These are phyloP conservation scores for Scheffersomyces spartinae DNA, from an alignment of 805 yeast species.

Conservation along the genomic window DNA sequence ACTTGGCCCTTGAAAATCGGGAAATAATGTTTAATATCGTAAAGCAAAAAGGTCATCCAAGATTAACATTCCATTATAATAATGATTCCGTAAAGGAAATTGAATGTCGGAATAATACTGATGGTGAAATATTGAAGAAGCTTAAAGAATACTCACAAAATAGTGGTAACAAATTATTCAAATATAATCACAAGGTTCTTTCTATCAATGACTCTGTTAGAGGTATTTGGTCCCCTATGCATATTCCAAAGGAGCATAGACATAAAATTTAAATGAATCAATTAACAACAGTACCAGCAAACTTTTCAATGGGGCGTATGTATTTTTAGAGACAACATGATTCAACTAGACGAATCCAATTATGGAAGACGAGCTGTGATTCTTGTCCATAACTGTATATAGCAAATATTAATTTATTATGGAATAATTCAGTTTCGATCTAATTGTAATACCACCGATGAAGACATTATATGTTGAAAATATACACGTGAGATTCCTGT, in stretches of 20 bases:
- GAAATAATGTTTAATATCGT: slow-evolving; percentile 61
- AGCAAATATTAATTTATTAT: no score
- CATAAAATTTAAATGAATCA: slow-evolving; percentile 20
- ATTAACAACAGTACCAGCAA: no score
- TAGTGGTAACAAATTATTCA: slow-evolving; percentile 54
- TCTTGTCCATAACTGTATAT: no score
- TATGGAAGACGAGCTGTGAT: no score
- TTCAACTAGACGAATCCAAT: no score
- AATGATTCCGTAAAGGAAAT: slow-evolving; percentile 11
- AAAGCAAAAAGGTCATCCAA: slow-evolving; percentile 76
- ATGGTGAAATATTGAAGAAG: slow-evolving; percentile 52
- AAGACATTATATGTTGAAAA: no score
- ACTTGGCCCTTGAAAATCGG: slow-evolving; percentile 50
- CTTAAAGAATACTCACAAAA: slow-evolving; percentile 53
- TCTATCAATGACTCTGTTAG: slow-evolving; percentile 76
- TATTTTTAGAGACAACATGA: no score
- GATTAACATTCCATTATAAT: slow-evolving; percentile 30
- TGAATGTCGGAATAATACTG: slow-evolving; percentile 17
- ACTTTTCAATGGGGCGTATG: no score
- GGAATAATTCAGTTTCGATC: no score
- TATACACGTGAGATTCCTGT: no score
- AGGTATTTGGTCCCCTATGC: slow-evolving; percentile 98
- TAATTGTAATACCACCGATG: no score
- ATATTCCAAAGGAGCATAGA: slow-evolving; percentile 37
- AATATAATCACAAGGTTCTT: slow-evolving; percentile 63